These are phyloP conservation scores for Syzygium malaccense DNA, from an alignment of 441 rosid species.

Conservation along the genomic window DNA sequence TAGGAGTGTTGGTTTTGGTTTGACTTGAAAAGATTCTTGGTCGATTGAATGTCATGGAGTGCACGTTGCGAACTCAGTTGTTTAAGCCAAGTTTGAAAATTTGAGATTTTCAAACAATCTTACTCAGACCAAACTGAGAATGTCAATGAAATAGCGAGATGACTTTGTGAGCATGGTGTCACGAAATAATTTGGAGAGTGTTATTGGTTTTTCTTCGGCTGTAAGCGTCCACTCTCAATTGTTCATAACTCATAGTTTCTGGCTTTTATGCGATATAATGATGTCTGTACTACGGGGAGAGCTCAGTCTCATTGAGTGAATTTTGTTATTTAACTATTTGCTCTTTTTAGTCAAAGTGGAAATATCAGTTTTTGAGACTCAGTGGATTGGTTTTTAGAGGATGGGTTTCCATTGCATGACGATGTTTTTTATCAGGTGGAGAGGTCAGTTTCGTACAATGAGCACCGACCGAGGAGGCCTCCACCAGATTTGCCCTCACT, in stretches of 20 bases:
- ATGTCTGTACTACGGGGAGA: background rate
- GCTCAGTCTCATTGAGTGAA: background rate
- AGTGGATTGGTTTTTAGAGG: background rate
- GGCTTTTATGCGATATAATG: background rate
- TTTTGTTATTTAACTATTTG: background rate
- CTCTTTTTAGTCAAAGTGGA: background rate
- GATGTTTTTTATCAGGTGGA: constrained; percentile 38
- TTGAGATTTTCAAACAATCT: background rate
- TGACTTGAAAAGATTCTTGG: background rate
- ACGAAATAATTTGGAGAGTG: background rate
- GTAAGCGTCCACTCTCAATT: background rate
- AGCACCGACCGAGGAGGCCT: constrained; percentile 45
- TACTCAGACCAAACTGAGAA: background rate
- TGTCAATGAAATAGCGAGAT: background rate
- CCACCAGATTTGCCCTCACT: constrained; percentile 82
- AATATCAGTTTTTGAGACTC: background rate
- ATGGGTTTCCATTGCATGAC: background rate
- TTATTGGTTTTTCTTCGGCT: background rate
- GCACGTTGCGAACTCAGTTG: background rate
- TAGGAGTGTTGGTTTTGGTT: background rate
- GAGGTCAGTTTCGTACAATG: constrained; percentile 52
- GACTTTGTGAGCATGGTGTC: background rate
- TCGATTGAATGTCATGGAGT: background rate
- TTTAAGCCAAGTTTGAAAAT: background rate
- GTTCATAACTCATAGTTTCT: background rate